Conservation (phyloP, 768 basidiomycete genomes). For the Lepiota brunneoincarnata region DNA sequence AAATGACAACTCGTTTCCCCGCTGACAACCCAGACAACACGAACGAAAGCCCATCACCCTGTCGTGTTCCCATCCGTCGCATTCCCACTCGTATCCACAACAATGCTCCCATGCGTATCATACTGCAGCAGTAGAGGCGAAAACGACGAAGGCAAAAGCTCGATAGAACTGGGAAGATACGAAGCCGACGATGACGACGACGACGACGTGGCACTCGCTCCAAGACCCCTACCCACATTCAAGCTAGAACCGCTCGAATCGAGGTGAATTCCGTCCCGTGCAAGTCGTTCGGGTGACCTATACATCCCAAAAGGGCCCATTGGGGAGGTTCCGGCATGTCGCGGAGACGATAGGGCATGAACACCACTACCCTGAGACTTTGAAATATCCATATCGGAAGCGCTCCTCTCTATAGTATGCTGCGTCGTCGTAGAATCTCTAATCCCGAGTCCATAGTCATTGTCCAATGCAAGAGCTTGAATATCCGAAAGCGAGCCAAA, state of each 20-base stretch:
- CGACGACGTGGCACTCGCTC: not conserved
- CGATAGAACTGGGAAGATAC: not conserved
- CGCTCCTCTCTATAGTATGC: not conserved
- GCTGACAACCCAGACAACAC: conserved; percentile 1
- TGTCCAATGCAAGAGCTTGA: not conserved
- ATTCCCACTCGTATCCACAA: not conserved
- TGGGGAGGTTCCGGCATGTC: not conserved
- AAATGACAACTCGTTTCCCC: no score
- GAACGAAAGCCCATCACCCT: not conserved
- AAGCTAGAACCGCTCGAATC: not conserved
- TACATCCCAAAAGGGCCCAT: not conserved
- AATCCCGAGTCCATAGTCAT: not conserved
- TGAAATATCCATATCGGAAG: not conserved
- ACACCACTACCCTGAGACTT: not conserved
- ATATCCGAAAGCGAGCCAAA: conserved; percentile 9
- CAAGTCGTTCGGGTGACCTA: not conserved
- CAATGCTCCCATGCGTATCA: not conserved
- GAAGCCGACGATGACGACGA: not conserved
- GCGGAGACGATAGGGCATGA: not conserved
- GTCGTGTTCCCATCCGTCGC: no score
- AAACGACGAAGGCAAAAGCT: not conserved
- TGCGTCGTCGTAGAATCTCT: no score
- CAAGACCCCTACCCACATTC: not conserved
- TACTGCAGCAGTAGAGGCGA: not conserved
- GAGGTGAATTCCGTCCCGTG: no score